Conservation (phyloP, 164 flowering plant genomes). For the Magnolia sinica region DNA sequence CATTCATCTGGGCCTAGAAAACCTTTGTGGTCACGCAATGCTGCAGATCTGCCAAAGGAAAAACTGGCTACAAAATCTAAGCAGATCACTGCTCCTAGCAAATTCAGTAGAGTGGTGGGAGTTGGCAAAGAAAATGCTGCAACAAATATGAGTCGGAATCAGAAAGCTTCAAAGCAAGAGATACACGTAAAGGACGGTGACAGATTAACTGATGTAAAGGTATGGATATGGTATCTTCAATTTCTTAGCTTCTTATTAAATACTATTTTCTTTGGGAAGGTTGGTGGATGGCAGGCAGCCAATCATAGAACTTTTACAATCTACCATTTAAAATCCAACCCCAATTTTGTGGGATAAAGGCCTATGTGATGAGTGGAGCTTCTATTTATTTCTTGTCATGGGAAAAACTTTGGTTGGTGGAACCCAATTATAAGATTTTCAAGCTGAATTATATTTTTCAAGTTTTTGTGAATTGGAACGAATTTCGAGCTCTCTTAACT, state of each 20-base stretch:
- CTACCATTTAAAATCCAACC: too few species aligned
- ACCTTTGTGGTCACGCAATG: slow-evolving; percentile 23
- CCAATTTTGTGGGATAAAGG: too few species aligned
- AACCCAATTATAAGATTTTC: too few species aligned
- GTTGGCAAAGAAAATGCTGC: slow-evolving; percentile 38
- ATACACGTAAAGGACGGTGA: slow-evolving; percentile 11
- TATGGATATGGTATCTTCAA: slow-evolving; percentile 8
- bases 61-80: slow-evolving; percentile 18
- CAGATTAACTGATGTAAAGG: slow-evolving; percentile 30
- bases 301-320: too few species aligned
- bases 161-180: slow-evolving; percentile 14
- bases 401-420: too few species aligned
- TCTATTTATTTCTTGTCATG: too few species aligned
- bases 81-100: slow-evolving; percentile 5
- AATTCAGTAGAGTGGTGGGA: slow-evolving; percentile 9
- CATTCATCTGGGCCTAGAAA: slow-evolving; percentile 16
- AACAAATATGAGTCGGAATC: slow-evolving; percentile 9
- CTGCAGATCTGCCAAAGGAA: slow-evolving; percentile 12
- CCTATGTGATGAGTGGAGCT: too few species aligned
- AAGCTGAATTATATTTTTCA: too few species aligned
- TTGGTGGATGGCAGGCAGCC: too few species aligned
- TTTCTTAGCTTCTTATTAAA: background rate
- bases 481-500: too few species aligned
- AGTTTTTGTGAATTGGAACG: too few species aligned
- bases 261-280: too few species aligned